These are phyloP conservation scores for Suillus bovinus DNA, from an alignment of 768 basidiomycete species.

Conservation along the genomic window DNA sequence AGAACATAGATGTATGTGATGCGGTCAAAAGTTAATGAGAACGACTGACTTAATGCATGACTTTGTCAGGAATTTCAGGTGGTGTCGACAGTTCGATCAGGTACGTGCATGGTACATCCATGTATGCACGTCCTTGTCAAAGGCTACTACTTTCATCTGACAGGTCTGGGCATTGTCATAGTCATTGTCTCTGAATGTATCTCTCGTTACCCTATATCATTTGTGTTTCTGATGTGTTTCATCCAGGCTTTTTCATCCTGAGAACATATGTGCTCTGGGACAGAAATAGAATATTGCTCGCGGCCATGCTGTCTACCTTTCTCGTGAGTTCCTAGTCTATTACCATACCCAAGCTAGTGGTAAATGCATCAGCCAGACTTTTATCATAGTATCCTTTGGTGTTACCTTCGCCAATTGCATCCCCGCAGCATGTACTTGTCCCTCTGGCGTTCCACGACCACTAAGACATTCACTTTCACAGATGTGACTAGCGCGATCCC, in stretches of 20 bases:
- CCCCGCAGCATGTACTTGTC: not conserved
- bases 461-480: not conserved
- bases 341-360: not conserved
- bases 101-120: not conserved
- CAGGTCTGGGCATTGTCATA: not conserved
- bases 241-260: not conserved
- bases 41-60: not conserved
- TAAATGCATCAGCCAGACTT: not conserved
- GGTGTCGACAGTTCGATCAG: not conserved
- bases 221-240: not conserved
- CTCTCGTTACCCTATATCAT: not conserved
- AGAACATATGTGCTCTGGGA: not conserved
- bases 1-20: not conserved
- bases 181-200: not conserved
- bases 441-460: not conserved
- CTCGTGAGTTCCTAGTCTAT: not conserved
- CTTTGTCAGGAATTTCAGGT: not conserved
- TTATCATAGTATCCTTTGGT: not conserved
- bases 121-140: not conserved
- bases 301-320: not conserved
- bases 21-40: not conserved
- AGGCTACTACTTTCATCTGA: not conserved
- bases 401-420: not conserved
- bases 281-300: not conserved
- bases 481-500: not conserved